A percentile compares a stretch with the other conserved stretches of the same genome.
These are phyloP conservation scores for Emericellopsis terricola DNA, from an alignment of 495 filamentous ascomycete species.

Conservation along the genomic window DNA sequence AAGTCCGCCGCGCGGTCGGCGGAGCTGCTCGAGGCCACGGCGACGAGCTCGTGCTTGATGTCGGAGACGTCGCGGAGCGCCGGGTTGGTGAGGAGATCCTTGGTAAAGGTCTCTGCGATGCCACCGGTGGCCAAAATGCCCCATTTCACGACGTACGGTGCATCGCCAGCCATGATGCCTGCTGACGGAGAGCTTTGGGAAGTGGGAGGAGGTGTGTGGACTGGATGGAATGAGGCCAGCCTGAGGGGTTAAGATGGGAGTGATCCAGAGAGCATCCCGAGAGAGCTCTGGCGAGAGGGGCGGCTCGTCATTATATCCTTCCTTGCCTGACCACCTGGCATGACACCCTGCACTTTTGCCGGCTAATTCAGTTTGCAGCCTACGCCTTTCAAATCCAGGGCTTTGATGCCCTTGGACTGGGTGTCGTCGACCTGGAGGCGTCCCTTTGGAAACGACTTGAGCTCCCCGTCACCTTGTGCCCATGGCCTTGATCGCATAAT, in stretches of 20 bases:
- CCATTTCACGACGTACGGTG: conserved; percentile 49
- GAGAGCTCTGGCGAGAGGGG: background rate
- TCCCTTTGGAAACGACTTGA: too few relatives aligned
- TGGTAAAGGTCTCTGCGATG: conserved; percentile 63
- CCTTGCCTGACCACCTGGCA: background rate
- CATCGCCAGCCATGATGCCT: conserved; percentile 19
- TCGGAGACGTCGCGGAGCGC: conserved; percentile 44
- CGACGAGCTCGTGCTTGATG: conserved; percentile 59
- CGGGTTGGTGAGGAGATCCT: conserved; percentile 55
- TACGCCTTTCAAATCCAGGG: background rate
- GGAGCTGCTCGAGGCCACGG: conserved; percentile 68
- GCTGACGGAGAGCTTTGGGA: background rate
- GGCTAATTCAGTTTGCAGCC: too few relatives aligned
- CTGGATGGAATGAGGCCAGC: background rate
- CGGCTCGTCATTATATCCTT: background rate
- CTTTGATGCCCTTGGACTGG: too few relatives aligned
- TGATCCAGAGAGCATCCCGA: background rate
- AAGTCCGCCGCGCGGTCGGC: conserved; percentile 50
- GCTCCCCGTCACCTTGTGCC: too few relatives aligned
- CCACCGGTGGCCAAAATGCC: conserved; percentile 73
- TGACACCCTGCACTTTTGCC: background rate
- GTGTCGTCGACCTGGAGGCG: too few relatives aligned
- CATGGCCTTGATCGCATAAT: too few relatives aligned
- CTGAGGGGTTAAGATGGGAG: too few relatives aligned
- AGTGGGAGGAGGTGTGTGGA: background rate